Percentiles rank a stretch among this genome's conserved stretches.
These are phyloP conservation scores for Akanthomyces muscarius DNA, from an alignment of 2,329 filamentous ascomycete genomes.

Conservation along the genomic window DNA sequence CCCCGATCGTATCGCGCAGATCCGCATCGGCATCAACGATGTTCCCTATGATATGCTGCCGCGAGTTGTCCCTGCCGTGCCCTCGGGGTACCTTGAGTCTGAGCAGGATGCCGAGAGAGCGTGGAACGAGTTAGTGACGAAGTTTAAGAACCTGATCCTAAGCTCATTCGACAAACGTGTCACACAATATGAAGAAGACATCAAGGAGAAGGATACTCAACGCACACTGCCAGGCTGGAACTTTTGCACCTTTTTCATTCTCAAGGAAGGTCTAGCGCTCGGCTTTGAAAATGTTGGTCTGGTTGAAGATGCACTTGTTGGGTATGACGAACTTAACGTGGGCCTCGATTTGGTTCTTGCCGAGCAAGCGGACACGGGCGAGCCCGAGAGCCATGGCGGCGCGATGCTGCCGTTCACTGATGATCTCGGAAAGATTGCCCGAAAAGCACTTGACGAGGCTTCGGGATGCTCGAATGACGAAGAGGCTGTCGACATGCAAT, in stretches of 20 bases:
- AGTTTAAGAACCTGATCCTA: slow-evolving; percentile 83
- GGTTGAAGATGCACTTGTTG: slow-evolving; percentile 89
- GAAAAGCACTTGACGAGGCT: slow-evolving; percentile 44
- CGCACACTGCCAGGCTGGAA: slow-evolving; percentile 91
- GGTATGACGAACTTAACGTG: slow-evolving; percentile 89
- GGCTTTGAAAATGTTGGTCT: slow-evolving; percentile 96
- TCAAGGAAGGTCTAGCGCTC: slow-evolving; percentile 90
- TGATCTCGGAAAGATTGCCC: slow-evolving; percentile 61
- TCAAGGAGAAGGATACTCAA: slow-evolving; percentile 88
- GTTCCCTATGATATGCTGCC: slow-evolving; percentile 62
- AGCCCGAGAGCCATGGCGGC: slow-evolving; percentile 63
- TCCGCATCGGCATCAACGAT: slow-evolving; percentile 71
- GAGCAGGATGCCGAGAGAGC: slow-evolving; percentile 75
- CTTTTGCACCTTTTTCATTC: slow-evolving; percentile 97
- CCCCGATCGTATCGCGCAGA: slow-evolving; percentile 76
- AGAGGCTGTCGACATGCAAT: slow-evolving; percentile 49
- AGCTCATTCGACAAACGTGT: slow-evolving; percentile 88
- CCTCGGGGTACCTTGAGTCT: slow-evolving; percentile 63
- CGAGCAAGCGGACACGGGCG: slow-evolving; percentile 61
- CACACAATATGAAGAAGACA: slow-evolving; percentile 93
- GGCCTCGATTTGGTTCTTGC: slow-evolving; percentile 79
- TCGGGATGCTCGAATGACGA: slow-evolving; percentile 33
- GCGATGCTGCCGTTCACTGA: slow-evolving; percentile 69
- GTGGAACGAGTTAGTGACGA: slow-evolving; percentile 78
- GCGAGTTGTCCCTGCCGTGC: slow-evolving; percentile 58